phyloP scores from a whole-genome alignment of 768 basidiomycete species.

The Clathrus columnatus region DNA sequence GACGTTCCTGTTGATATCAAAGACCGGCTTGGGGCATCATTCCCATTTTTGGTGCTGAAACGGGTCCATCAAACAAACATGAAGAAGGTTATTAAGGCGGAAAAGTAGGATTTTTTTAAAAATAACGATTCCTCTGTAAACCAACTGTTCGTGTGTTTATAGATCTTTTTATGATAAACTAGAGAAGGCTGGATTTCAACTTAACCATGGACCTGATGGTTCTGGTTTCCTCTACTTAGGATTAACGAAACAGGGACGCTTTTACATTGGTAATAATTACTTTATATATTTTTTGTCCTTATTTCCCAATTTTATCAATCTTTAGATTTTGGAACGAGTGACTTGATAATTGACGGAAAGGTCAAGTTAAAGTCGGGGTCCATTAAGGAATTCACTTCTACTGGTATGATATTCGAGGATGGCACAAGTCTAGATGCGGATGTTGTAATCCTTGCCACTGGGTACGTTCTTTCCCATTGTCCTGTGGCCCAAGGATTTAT shows the following conservation, averaged over 20 bases:
- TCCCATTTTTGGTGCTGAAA: conserved; percentile 31
- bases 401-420: conserved; percentile 39
- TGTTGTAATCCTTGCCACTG: conserved; percentile 51
- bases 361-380: conserved; percentile 61
- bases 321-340: conserved; percentile 47
- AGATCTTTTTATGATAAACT: conserved; percentile 34
- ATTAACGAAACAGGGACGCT: conserved; percentile 46
- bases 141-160: conserved; percentile 34
- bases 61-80: conserved; percentile 25
- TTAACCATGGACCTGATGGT: conserved; percentile 41
- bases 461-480: conserved; percentile 25
- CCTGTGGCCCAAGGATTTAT: too few species aligned
- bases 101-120: conserved; percentile 10
- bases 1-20: conserved; percentile 40
- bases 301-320: too few species aligned
- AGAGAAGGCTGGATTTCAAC: conserved; percentile 46
- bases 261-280: conserved; percentile 45
- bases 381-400: conserved; percentile 35
- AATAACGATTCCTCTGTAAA: conserved; percentile 18
- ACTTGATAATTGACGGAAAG: conserved; percentile 55
- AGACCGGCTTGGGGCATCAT: conserved; percentile 40
- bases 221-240: conserved; percentile 43
- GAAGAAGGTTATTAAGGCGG: conserved; percentile 24
- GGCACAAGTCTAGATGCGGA: conserved; percentile 40
- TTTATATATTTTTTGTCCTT: neutral